phyloP scores from a whole-genome alignment of 116 monocot genomes.

The Thalassia testudinum region DNA sequence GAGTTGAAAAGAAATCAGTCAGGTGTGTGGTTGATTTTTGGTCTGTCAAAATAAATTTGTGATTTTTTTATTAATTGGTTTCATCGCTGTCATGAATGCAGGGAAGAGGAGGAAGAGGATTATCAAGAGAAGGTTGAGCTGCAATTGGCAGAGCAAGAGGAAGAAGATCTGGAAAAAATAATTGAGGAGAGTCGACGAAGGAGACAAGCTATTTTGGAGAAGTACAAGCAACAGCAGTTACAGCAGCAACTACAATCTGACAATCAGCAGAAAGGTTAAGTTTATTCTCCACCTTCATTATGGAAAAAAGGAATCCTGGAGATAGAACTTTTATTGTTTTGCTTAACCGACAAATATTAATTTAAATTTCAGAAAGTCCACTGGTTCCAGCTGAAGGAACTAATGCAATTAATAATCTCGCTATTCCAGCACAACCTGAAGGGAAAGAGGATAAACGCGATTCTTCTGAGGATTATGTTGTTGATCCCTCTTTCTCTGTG shows the following conservation, averaged over 20 bases:
- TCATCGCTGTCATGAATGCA: background rate
- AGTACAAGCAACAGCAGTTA: constrained; percentile 58
- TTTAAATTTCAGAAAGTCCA: constrained; percentile 11
- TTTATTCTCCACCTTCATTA: background rate
- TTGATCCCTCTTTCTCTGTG: constrained; percentile 44
- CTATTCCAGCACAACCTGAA: background rate
- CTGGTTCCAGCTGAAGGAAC: background rate
- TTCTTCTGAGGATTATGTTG: constrained; percentile 23
- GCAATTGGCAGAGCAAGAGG: constrained; percentile 71
- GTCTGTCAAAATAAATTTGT: background rate
- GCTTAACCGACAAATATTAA: too few relatives aligned
- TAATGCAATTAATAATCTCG: background rate
- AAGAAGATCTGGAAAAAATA: constrained; percentile 89
- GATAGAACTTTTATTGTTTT: too few relatives aligned
- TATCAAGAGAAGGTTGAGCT: constrained; percentile 77
- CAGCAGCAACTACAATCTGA: constrained; percentile 22
- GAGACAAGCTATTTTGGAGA: constrained; percentile 79
- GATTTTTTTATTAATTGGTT: background rate
- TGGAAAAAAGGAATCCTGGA: too few relatives aligned
- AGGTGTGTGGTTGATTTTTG: constrained; percentile 14
- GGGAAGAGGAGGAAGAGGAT: constrained; percentile 73
- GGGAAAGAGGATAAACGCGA: constrained; percentile 21
- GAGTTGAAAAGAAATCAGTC: constrained; percentile 19
- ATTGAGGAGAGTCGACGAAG: constrained; percentile 86
- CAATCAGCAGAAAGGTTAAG: constrained; percentile 24